Evolutionary conservation across 108 stramenopile genomes (phyloP), one percentile per base, ranked within the genome.

Genomic region (Skeletonema grethae): DNA sequence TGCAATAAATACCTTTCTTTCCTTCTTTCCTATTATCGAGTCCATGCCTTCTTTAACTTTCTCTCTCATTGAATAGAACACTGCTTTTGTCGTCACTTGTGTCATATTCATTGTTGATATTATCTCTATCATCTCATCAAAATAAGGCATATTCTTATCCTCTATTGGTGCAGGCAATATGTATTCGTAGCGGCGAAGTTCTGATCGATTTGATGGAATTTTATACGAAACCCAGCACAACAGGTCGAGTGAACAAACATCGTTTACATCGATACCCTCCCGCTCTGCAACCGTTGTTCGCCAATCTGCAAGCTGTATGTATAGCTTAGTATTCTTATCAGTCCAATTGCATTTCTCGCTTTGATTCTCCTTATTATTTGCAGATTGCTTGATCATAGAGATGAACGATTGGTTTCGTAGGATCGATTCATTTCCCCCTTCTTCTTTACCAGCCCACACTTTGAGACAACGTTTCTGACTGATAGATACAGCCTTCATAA

Each of bases 391-490:
- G 61, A 87, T 67, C 39, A 89, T 43, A 7, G 43, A 32, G 6
- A 83, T 24, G 31, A 87, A 82, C 8, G 64, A 56, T 12, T 66
- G 48, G 62, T 87, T 78, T 39, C 69, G 81, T 34, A 76, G 35
- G 41, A 73, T 61, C 7, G 75, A 59, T 36, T 82, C 80, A 53
- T 5, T 9, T 5, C 22, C 50, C n/a, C 41, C 41, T 48, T 92
- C 90, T 18, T 43, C 55, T 10, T 67, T 71, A 7, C 56, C 77
- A 15, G 57, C 81, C 90, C 88, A 92, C 8, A 95, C 61, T 24
- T 77, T 72, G 8, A 85, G 57, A 39, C 94, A 95, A 10, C 80
- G 65, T 22, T 91, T 73, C 75, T 95, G 91, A 56, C 88, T 92
- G 8, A 65, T 48, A 5, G 85, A 72, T 10, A 95, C 72, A 6